Conservation (phyloP, 2,329 filamentous ascomycete species). For the Aspergillus glaucus region DNA sequence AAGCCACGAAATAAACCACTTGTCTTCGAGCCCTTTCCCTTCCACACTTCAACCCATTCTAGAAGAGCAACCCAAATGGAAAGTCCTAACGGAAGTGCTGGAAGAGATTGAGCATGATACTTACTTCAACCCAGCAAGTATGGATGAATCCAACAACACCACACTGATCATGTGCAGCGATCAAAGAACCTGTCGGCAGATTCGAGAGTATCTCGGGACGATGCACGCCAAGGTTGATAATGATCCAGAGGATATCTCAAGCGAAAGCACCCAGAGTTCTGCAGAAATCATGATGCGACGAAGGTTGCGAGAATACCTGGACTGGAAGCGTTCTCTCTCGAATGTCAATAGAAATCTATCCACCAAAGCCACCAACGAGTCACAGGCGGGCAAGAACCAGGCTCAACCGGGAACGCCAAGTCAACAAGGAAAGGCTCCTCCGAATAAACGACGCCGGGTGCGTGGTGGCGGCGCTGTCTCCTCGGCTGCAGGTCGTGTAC, state of each 20-base stretch:
- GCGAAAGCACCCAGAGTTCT: constrained; percentile 56
- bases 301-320: constrained; percentile 76
- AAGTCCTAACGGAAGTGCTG: constrained; percentile 76
- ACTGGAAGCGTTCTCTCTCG: constrained; percentile 85
- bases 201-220: constrained; percentile 83
- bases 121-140: constrained; percentile 70
- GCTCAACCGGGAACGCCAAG: constrained; percentile 14
- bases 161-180: constrained; percentile 95
- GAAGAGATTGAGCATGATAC: constrained; percentile 89
- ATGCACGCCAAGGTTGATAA: constrained; percentile 64
- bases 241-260: constrained; percentile 44
- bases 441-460: constrained; percentile 79
- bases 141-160: constrained; percentile 82
- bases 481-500: constrained; percentile 55
- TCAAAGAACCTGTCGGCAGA: constrained; percentile 74
- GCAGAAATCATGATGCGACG: constrained; percentile 85
- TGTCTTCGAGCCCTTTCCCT: constrained; percentile 44
- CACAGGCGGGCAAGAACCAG: constrained; percentile 15
- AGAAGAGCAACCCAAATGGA: constrained; percentile 95
- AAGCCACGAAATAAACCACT: constrained; percentile 48
- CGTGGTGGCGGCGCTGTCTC: constrained; percentile 67
- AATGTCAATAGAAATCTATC: constrained; percentile 61
- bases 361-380: constrained; percentile 18
- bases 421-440: constrained; percentile 59
- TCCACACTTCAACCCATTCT: constrained; percentile 71